Base-by-base conservation (phyloP, 176 grass and related monocot genomes). In the Juncus effusus region DNA sequence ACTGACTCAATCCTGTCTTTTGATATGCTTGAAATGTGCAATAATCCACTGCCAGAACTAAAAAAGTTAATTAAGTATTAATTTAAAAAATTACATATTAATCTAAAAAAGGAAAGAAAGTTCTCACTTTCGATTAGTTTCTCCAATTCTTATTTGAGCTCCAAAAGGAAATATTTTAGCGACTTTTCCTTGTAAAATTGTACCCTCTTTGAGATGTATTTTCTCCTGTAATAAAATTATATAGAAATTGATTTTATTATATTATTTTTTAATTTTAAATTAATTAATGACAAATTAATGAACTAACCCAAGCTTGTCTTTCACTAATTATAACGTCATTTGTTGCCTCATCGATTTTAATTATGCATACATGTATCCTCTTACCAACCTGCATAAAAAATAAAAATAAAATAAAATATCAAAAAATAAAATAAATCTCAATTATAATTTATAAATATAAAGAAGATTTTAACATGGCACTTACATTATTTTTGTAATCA, bases 241-340 rank as follows among this genome's bases (percentile, higher is more conserved):
- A 10, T 74, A 62, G n/a, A 16, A 35, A 47, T 19, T 7, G 36
- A 12, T 14, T 59, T 45, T 3, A 45, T 65, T 39, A 77, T 67
- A 58, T 49, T 41, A 67, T 5, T 56, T n/a, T 59, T 60, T 16
- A 40, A 56, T 73, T 16, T 54, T 47, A 51, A 38, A 75, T 75
- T 61, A 55, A 40, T 28, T n/a, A 16, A 39, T 59, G 13, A 45
- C 59, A 42, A 12, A 65, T 55, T 64, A 75, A 69, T 60, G 5
- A 83, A 81, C 92, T 74, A 63, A 88, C 92, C 84, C 92, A 96
- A 13, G 87, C 92, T 42, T 78, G 65, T 75, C 85, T 88, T 87
- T 96, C 84, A 73, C 87, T 96, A 72, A 96, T 85, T 81, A 96
- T 74, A 57, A 96, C 61, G 72, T 91, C 84, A 10, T 96, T 96